Base-by-base conservation (phyloP, 1,139 yeast genomes). In the Torulaspora globosa region DNA sequence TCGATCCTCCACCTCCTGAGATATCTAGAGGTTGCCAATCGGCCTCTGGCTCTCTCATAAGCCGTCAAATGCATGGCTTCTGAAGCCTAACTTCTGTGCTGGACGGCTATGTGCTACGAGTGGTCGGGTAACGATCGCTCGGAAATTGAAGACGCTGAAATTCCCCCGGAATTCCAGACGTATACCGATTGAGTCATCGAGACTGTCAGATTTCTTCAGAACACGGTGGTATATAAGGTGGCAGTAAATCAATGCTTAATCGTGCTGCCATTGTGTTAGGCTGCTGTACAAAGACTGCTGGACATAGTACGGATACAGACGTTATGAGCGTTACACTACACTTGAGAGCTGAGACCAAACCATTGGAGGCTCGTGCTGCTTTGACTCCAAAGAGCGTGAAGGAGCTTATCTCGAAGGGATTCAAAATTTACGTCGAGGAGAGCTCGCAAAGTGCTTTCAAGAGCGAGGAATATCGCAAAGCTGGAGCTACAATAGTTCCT, bases 351-450 rank as follows among this genome's bases (percentile, higher is more conserved):
- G 98, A 92, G 70, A 86, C 95, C 62, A 92, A 92, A 79, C 96
- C 97, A 32, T 74, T 89, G 62, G 98, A 92, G 73, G 96, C 95
- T 56, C 85, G 98, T 73, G 95, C 97, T 32, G 97, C 96, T 41
- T 76, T 92, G 60, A 89, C 98, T 7, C 98, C 98, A 30, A 70
- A 87, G 39, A 86, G 96, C 41, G 83, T 95, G 59, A 85, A 87
- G 71, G 78, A 82, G 59, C 76, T 92, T 54, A 69, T 87, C 51
- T 89, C 84, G 55, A 90, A 95, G 41, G 98, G 98, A 1, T 92
- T 87, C 72, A 79, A 82, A 56, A 79, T 92, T 39, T 86, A 73
- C 55, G 96, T 92, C 48, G 98, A 92, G 70, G 83, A 87, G 59
- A 80, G 94, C 21, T 74, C 82, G 34, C 95, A 86, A 68, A 84